Conservation (phyloP, 371 early-diverging fungal species). For the Capniomyces stellatus region DNA sequence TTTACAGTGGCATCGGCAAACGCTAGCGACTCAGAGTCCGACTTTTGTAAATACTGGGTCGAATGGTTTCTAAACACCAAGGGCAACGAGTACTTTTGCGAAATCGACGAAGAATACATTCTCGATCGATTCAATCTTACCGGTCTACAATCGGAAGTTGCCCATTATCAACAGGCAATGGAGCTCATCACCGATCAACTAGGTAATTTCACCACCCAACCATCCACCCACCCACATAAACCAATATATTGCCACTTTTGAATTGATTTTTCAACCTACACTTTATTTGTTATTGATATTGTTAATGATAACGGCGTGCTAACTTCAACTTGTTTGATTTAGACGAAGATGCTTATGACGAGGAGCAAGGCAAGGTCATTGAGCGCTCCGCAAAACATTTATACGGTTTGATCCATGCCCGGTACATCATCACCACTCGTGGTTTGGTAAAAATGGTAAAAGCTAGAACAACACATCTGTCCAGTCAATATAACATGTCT, state of each 20-base stretch:
- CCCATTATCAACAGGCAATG: constrained; percentile 65
- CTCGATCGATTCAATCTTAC: constrained; percentile 92
- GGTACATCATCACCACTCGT: constrained; percentile 72
- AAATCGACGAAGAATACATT: constrained; percentile 89
- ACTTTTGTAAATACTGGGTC: constrained; percentile 52
- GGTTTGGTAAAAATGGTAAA: constrained; percentile 64
- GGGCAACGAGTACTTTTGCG: constrained; percentile 87
- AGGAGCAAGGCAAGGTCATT: constrained; percentile 16
- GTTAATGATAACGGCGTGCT: too few species aligned
- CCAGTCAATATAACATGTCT: neutral
- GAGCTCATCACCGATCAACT: constrained; percentile 81
- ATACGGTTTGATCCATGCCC: constrained; percentile 85
- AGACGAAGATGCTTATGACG: constrained; percentile 3
- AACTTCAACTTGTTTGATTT: neutral
- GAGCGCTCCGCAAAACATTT: constrained; percentile 66
- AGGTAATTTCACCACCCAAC: constrained; percentile 19
- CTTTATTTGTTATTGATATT: neutral
- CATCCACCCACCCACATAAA: neutral
- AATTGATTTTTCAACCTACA: neutral
- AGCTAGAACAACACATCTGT: neutral
- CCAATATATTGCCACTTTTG: neutral
- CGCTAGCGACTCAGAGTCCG: constrained; percentile 20
- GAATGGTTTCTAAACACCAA: constrained; percentile 58
- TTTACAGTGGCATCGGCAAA: neutral
- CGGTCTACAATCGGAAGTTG: constrained; percentile 63